Evolutionary conservation across 2,329 filamentous ascomycete genomes (phyloP).

Genomic region (Colletotrichum sp.): DNA sequence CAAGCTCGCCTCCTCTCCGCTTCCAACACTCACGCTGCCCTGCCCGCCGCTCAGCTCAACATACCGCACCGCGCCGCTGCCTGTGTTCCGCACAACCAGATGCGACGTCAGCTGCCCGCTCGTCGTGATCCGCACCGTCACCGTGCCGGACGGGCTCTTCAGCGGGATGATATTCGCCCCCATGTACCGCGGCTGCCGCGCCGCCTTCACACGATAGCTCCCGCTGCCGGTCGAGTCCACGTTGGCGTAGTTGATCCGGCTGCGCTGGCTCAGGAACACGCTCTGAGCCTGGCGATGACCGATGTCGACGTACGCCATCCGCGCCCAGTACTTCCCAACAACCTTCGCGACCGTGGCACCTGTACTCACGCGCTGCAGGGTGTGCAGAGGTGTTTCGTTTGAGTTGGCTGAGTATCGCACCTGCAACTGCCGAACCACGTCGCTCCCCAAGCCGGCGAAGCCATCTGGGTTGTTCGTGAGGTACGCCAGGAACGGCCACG

Average conservation of each 20-base stretch:
- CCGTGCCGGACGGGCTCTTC: constrained; percentile 32
- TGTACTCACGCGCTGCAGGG: constrained; percentile 41
- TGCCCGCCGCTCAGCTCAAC: constrained; percentile 35
- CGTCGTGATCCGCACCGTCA: constrained; percentile 36
- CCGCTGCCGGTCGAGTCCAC: constrained; percentile 36
- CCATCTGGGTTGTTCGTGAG: constrained; percentile 52
- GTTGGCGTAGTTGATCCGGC: constrained; percentile 44
- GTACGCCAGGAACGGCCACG: constrained; percentile 55
- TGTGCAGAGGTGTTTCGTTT: constrained; percentile 54
- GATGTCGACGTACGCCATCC: constrained; percentile 57
- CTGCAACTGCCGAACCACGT: constrained; percentile 45
- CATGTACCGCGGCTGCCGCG: constrained; percentile 50
- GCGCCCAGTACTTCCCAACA: constrained; percentile 54
- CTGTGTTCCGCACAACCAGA: constrained; percentile 37
- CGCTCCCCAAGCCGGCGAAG: constrained; percentile 41
- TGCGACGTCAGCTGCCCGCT: constrained; percentile 41
- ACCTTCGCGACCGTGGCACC: constrained; percentile 40
- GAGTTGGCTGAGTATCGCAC: constrained; percentile 44
- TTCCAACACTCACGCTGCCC: constrained; percentile 34
- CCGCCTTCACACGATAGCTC: constrained; percentile 44
- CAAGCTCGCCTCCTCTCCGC: constrained; percentile 44
- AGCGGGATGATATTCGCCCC: constrained; percentile 54
- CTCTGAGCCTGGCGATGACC: constrained; percentile 44
- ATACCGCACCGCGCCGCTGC: constrained; percentile 39
- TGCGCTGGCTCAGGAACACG: constrained; percentile 38